Conservation (phyloP, 73 alveolate genomes). For the Paramecium biaurelia region DNA sequence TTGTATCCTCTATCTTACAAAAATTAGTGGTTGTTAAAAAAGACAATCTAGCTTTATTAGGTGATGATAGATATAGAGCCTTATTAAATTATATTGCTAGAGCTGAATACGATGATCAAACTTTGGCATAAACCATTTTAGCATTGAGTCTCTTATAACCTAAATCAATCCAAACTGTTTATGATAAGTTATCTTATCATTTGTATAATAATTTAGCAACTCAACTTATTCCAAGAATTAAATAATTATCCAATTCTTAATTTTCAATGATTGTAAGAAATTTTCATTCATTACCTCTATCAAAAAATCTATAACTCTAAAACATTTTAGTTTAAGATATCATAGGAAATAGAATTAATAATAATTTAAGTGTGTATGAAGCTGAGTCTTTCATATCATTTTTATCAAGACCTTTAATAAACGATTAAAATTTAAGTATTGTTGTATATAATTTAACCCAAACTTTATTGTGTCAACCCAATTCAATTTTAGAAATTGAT, state of each 20-base stretch:
- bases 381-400: background rate
- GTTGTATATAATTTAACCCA: background rate
- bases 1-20: background rate
- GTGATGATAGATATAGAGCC: background rate
- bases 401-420: background rate
- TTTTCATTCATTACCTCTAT: background rate
- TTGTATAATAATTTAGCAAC: background rate
- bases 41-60: background rate
- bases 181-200: background rate
- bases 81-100: background rate
- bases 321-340: background rate
- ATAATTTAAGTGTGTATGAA: constrained; percentile 4
- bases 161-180: background rate
- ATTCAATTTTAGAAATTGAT: background rate
- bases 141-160: constrained; percentile 13
- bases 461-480: background rate
- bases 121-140: background rate
- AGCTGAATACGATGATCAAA: background rate
- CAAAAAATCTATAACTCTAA: background rate
- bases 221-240: background rate
- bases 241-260: background rate
- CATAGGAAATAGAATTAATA: background rate
- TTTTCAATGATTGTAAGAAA: constrained; percentile 29
- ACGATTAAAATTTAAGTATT: background rate
- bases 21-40: background rate